Evolutionary conservation across 352 stramenopile species (phyloP).

Genomic region (Phytophthora litchii): DNA sequence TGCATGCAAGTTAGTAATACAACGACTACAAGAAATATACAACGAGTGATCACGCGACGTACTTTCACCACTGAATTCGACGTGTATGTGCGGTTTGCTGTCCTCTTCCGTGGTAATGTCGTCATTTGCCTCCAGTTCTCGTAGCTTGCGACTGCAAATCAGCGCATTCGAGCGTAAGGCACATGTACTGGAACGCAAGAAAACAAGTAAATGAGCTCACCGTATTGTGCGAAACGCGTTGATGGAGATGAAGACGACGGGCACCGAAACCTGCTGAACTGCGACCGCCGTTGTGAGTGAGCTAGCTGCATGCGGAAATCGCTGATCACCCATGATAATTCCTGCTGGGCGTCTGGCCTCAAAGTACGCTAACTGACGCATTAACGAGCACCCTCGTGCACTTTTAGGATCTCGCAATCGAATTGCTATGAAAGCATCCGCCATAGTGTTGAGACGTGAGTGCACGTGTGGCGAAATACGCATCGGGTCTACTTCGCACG

Average conservation of each 20-base stretch:
- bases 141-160: conserved; percentile 28
- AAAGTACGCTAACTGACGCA: conserved; percentile 52
- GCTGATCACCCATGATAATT: conserved; percentile 55
- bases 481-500: conserved; percentile 41
- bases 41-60: conserved; percentile 11
- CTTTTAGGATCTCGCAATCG: conserved; percentile 26
- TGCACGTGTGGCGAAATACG: conserved; percentile 22
- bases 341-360: conserved; percentile 35
- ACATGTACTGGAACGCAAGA: not conserved
- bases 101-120: conserved; percentile 12
- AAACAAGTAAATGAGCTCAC: conserved; percentile 12
- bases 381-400: conserved; percentile 39
- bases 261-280: conserved; percentile 38
- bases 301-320: conserved; percentile 25
- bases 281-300: conserved; percentile 22
- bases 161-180: not conserved
- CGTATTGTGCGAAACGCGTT: conserved; percentile 37
- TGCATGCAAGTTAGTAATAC: not conserved
- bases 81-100: conserved; percentile 48
- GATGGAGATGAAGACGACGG: conserved; percentile 58
- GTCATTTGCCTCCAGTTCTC: conserved; percentile 22
- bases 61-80: conserved; percentile 76
- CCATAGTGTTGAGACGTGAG: conserved; percentile 19
- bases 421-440: conserved; percentile 37
- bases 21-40: not conserved